Evolutionary conservation across 495 filamentous ascomycete species (phyloP), one percentile per base, ranked within the genome.

Genomic region (Neurospora sp.): DNA sequence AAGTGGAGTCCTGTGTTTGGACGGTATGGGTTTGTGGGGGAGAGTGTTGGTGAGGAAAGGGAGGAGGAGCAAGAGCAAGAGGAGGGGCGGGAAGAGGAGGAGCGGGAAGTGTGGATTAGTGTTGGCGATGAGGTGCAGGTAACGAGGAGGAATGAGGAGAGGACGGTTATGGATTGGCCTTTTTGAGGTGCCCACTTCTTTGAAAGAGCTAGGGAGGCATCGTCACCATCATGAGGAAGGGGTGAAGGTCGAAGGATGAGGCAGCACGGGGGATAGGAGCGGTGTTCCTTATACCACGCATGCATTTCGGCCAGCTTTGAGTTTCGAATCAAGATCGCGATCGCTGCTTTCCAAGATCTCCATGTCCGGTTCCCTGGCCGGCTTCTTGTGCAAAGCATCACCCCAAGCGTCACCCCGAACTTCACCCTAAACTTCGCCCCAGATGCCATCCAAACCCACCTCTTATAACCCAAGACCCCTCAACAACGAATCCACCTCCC

Each of bases 1-100:
- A 93, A 88, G 79, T 96, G 88, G 79, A 90, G 87, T 80, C 94
- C 94, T 46, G 88, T 96, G 1, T 96, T 95, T 87, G 94, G 94
- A 31, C 84, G 93, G 65, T 97, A 96, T 83, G 89, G 85, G 5
- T 96, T 94, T 78, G 77, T 91, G 59, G 83, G 41, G 44, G 77
- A 68, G 35, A 77, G 31, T 71, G 70, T 18, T 77, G 68, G 76
- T 44, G 80, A 93, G 37, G 75, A 70, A 20, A 88, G 94, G 61
- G 12, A 85, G 83, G 78, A 78, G 81, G 72, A 31, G 27, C 27
- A 31, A 31, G 27, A 31, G 27, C 27, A 31, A 31, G 12, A 85
- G 83, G 78, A 78, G 81, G 72, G 86, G 87, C 69, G 76, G 80
- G 38, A 85, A 89, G 75, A 78, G 86, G 77, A 71, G 4, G 72